Percentiles rank a stretch among this genome's conserved stretches.
Evolutionary conservation across 306 rosid species (phyloP).

Genomic region (Dryas alaskensis): DNA sequence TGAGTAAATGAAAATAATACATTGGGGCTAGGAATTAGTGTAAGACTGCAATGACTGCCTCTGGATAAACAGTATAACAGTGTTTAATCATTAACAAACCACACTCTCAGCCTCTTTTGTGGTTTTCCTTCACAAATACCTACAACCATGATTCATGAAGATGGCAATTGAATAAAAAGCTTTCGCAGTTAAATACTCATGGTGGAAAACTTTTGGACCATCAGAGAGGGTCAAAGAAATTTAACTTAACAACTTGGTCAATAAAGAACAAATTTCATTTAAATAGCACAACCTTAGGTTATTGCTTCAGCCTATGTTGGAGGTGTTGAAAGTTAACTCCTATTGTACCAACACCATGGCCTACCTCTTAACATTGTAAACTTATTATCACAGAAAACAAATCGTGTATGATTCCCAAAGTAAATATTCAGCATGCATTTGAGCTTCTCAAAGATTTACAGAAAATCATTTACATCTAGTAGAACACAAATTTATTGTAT

Average conservation of each 20-base stretch:
- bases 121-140: not conserved
- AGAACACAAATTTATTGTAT: not conserved
- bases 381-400: not conserved
- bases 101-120: not conserved
- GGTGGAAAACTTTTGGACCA: not conserved
- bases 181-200: slow-evolving; percentile 4
- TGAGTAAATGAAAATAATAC: not conserved
- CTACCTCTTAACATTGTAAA: not conserved
- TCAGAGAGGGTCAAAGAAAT: not conserved
- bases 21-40: slow-evolving; percentile 3
- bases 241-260: not conserved
- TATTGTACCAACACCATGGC: not conserved
- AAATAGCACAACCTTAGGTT: not conserved
- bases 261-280: not conserved
- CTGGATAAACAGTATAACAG: not conserved
- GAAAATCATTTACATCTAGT: not conserved
- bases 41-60: slow-evolving; percentile 1
- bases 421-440: not conserved
- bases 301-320: not conserved
- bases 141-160: not conserved
- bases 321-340: not conserved
- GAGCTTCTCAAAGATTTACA: not conserved
- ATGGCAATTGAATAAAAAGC: not conserved
- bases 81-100: not conserved
- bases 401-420: not conserved